Percentiles rank a stretch among this genome's conserved stretches.
Conservation (phyloP, 2,329 filamentous ascomycete species). For the Thielaviopsis musarum region DNA sequence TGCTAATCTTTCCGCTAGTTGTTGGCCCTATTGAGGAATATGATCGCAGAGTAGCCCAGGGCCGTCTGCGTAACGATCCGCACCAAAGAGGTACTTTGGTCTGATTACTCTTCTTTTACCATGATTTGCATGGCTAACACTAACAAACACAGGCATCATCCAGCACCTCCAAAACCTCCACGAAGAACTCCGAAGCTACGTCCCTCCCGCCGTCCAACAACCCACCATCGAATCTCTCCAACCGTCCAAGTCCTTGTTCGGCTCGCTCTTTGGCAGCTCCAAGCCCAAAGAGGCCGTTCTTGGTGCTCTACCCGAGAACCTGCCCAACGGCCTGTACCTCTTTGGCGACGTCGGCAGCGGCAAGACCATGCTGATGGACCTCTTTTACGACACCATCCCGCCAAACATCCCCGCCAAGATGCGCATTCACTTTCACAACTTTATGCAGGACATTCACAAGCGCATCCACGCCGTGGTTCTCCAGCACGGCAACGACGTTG, state of each 20-base stretch:
- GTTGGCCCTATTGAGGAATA: conserved; percentile 76
- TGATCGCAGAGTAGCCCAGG: conserved; percentile 58
- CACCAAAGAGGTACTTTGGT: conserved; percentile 60
- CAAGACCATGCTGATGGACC: conserved; percentile 99
- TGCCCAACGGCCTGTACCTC: conserved; percentile 84
- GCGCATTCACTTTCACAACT: conserved; percentile 96
- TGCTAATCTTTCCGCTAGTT: not conserved
- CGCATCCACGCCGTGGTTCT: conserved; percentile 82
- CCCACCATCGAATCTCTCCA: conserved; percentile 58
- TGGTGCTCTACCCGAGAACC: conserved; percentile 45
- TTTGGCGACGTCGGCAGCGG: conserved; percentile 93
- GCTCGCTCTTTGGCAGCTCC: conserved; percentile 42
- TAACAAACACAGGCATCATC: conserved; percentile 51
- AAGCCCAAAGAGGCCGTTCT: conserved; percentile 19
- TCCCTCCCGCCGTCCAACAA: conserved; percentile 55
- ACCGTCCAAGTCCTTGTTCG: conserved; percentile 35
- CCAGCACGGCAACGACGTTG: conserved; percentile 72
- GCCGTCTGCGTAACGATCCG: conserved; percentile 66
- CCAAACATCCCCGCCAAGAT: conserved; percentile 64
- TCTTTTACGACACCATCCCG: conserved; percentile 90
- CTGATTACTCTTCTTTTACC: not conserved
- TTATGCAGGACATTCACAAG: conserved; percentile 96
- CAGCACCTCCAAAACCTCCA: conserved; percentile 78
- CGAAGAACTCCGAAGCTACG: conserved; percentile 60
- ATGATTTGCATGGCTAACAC: not conserved